These are phyloP conservation scores for Hanseniaspora osmophila DNA, from an alignment of 805 yeast species.

Conservation along the genomic window DNA sequence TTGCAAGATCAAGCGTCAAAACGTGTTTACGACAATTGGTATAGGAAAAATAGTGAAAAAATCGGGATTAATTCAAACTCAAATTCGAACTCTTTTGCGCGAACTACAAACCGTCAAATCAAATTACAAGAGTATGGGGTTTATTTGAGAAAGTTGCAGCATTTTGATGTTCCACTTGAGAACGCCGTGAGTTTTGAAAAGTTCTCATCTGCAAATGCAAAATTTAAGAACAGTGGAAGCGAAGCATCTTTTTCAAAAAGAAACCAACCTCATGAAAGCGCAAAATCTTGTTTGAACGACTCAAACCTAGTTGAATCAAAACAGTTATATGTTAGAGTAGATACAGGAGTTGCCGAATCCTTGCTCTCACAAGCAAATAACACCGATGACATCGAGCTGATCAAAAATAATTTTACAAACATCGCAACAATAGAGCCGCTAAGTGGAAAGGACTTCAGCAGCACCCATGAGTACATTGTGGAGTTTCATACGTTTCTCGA, in stretches of 20 bases:
- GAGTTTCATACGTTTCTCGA: too few species aligned
- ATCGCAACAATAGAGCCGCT: too few species aligned
- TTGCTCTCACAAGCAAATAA: too few species aligned
- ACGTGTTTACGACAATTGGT: neutral
- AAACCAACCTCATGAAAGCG: neutral
- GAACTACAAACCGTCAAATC: neutral
- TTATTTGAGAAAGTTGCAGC: constrained; percentile 15
- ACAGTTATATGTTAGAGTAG: neutral
- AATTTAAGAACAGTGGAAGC: neutral
- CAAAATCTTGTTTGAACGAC: neutral
- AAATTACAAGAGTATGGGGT: constrained; percentile 17
- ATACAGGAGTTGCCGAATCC: neutral
- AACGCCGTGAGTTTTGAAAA: too few species aligned
- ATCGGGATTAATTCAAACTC: neutral
- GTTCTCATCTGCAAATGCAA: too few species aligned
- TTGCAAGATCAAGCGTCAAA: neutral
- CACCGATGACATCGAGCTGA: too few species aligned
- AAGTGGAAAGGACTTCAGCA: too few species aligned
- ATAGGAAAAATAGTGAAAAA: neutral
- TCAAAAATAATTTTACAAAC: too few species aligned
- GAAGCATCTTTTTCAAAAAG: neutral
- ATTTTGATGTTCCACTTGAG: constrained; percentile 8
- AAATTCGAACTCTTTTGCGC: neutral
- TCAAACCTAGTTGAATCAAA: neutral
- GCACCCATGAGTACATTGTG: too few species aligned